Evolutionary conservation across 1,284 basidiomycete genomes (phyloP).

Genomic region (Phenoliferia sp.): DNA sequence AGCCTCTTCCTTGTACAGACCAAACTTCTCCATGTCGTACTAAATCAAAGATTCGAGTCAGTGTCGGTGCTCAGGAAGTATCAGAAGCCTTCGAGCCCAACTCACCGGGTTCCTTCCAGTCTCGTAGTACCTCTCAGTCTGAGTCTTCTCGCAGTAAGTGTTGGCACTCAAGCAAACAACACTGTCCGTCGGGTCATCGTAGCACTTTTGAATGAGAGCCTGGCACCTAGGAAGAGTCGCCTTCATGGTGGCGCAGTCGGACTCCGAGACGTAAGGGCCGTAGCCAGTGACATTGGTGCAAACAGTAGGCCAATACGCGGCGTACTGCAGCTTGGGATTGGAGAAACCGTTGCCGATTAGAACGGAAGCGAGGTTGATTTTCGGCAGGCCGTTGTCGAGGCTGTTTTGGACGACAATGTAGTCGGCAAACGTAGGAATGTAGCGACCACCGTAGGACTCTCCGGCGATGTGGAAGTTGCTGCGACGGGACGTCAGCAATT

Average conservation of each 20-base stretch:
- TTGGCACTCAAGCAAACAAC: slow-evolving; percentile 29
- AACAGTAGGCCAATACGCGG: slow-evolving; percentile 31
- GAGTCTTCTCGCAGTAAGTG: slow-evolving; percentile 33
- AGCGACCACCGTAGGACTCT: slow-evolving; percentile 31
- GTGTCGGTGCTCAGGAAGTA: not conserved
- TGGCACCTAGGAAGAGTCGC: slow-evolving; percentile 28
- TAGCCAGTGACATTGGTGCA: slow-evolving; percentile 33
- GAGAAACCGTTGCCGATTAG: slow-evolving; percentile 37
- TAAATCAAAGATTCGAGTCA: not conserved
- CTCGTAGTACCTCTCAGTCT: slow-evolving; percentile 26
- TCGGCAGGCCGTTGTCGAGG: slow-evolving; percentile 7
- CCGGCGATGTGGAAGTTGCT: slow-evolving; percentile 28
- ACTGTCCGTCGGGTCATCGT: slow-evolving; percentile 20
- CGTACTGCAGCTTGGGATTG: slow-evolving; percentile 34
- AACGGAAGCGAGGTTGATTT: slow-evolving; percentile 31
- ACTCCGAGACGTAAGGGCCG: slow-evolving; percentile 27
- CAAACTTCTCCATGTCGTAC: slow-evolving; percentile 35
- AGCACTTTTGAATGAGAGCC: slow-evolving; percentile 31
- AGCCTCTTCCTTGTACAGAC: slow-evolving; percentile 29
- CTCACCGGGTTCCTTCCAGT: slow-evolving; percentile 25
- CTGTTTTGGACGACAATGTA: slow-evolving; percentile 34
- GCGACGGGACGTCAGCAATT: not conserved
- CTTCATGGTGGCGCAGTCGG: slow-evolving; percentile 27
- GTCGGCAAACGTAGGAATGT: slow-evolving; percentile 36
- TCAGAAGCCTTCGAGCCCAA: not conserved